Conservation (phyloP, 2,329 filamentous ascomycete genomes). For the Erysiphe pisi region DNA sequence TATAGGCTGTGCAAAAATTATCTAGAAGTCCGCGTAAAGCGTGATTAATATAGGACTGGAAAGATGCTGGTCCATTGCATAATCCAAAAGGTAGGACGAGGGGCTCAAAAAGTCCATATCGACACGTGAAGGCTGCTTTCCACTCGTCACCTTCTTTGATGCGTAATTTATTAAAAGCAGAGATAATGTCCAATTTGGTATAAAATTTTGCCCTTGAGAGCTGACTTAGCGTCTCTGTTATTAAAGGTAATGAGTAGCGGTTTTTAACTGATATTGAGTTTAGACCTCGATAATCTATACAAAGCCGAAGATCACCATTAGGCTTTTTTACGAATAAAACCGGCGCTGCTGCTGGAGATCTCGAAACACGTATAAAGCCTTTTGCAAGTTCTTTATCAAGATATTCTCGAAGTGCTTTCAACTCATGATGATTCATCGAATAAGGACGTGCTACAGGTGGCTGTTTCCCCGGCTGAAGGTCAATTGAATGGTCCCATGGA, state of each 20-base stretch:
- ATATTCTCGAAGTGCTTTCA: not conserved
- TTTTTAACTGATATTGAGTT: not conserved
- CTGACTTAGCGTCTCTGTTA: not conserved
- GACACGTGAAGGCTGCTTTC: conserved; percentile 24
- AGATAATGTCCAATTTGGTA: not conserved
- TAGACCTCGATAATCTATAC: not conserved
- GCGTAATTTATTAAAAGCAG: conserved; percentile 14
- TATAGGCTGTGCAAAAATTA: conserved; percentile 1
- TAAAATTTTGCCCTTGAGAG: not conserved
- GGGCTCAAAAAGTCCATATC: conserved; percentile 25
- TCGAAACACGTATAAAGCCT: not conserved
- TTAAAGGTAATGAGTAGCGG: not conserved
- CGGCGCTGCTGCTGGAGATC: not conserved
- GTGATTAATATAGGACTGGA: conserved; percentile 12
- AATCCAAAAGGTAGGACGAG: not conserved
- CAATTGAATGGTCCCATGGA: not conserved
- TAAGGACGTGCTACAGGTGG: not conserved
- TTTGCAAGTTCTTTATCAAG: not conserved
- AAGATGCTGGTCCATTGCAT: conserved; percentile 3
- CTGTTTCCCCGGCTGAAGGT: not conserved
- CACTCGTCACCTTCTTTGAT: conserved; percentile 24
- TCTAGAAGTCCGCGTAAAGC: not conserved
- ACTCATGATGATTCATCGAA: not conserved
- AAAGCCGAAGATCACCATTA: not conserved
- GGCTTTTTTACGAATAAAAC: not conserved